phyloP scores from a whole-genome alignment of 768 basidiomycete species.

The Lactarius hengduanensis region DNA sequence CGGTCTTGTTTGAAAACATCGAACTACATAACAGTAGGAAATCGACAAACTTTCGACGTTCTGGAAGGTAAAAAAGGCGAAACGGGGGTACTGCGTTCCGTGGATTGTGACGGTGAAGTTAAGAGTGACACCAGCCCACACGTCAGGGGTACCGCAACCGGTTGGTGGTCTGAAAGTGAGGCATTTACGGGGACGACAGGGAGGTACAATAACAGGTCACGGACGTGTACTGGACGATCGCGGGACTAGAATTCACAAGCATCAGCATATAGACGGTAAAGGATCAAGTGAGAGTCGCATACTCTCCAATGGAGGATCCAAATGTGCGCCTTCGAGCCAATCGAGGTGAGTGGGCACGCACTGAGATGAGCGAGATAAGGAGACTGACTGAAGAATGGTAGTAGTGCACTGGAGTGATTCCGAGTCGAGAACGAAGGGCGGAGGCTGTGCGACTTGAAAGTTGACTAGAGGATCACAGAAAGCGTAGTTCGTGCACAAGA shows the following conservation, averaged over 20 bases:
- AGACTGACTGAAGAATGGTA: too few relatives aligned
- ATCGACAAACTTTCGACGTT: too few relatives aligned
- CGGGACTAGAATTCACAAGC: conserved; percentile 42
- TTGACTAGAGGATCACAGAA: too few relatives aligned
- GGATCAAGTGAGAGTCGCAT: conserved; percentile 30
- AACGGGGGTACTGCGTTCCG: conserved; percentile 72
- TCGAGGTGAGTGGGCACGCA: not conserved
- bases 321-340: conserved; percentile 56
- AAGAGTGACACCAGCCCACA: conserved; percentile 72
- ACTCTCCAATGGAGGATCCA: conserved; percentile 69
- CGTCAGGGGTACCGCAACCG: conserved; percentile 64
- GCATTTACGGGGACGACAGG: not conserved
- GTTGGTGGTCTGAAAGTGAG: conserved; percentile 57
- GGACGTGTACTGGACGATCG: conserved; percentile 61
- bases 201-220: conserved; percentile 27
- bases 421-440: too few relatives aligned
- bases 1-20: not conserved
- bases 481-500: too few relatives aligned
- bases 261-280: not conserved
- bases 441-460: too few relatives aligned
- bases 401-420: too few relatives aligned
- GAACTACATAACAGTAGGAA: too few relatives aligned
- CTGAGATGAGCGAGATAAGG: conserved; percentile 4
- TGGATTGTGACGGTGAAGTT: conserved; percentile 79
- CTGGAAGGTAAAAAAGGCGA: conserved; percentile 46